Percentiles rank a stretch among this genome's conserved stretches.
Conservation (phyloP, 2,329 filamentous ascomycete genomes). For the Paradendryphiella salina region DNA sequence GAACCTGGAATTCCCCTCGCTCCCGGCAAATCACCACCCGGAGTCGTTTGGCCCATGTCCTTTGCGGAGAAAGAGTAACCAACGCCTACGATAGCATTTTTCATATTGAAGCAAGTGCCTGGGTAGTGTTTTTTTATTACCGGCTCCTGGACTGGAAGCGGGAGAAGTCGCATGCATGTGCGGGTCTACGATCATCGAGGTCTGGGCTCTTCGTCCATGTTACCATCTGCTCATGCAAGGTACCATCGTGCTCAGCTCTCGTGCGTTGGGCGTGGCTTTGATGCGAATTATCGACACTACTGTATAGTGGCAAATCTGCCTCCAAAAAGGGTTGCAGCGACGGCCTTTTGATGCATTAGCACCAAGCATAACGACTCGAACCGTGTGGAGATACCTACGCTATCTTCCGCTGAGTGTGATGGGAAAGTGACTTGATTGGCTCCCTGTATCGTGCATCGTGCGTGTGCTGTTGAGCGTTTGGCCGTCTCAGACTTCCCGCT, state of each 20-base stretch:
- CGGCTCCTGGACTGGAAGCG: slow-evolving; percentile 17
- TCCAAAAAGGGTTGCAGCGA: background rate
- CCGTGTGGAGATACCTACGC: background rate
- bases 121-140: background rate
- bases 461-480: slow-evolving; percentile 6
- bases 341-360: background rate
- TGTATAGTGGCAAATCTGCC: background rate
- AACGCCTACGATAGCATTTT: slow-evolving; percentile 13
- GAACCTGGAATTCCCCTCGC: slow-evolving; percentile 14
- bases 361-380: background rate
- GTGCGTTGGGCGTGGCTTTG: slow-evolving; percentile 2
- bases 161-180: slow-evolving; percentile 3
- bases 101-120: slow-evolving; percentile 9
- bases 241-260: slow-evolving; percentile 20
- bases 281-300: background rate
- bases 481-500: background rate
- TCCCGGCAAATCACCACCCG: slow-evolving; percentile 14
- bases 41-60: slow-evolving; percentile 1
- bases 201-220: background rate
- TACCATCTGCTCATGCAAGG: slow-evolving; percentile 27
- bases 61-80: slow-evolving; percentile 12
- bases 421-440: background rate
- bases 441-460: background rate
- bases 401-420: background rate
- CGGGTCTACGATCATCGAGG: background rate